Percentiles rank a stretch among this genome's conserved stretches.
These are phyloP conservation scores for Ceratocystis alfenasii DNA, from an alignment of 2,329 filamentous ascomycete species.

Conservation along the genomic window DNA sequence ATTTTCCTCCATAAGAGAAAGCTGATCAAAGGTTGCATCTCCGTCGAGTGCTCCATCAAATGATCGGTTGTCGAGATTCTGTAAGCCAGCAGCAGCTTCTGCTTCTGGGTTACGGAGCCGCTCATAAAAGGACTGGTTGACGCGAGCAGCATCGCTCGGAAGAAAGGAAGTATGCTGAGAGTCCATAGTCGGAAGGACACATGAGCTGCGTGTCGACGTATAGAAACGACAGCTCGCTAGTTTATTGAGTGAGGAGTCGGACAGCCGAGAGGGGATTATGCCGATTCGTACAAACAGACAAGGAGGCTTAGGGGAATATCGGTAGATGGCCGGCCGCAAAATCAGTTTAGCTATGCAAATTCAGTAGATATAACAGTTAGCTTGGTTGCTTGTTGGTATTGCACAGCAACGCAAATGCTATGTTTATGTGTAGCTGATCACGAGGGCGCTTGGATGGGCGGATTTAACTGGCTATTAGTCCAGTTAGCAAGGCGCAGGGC, in stretches of 20 bases:
- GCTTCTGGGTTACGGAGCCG: constrained; percentile 31
- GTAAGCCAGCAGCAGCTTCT: background rate
- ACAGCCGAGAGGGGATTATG: no score
- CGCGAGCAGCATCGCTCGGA: constrained; percentile 30
- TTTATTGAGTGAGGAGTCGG: background rate
- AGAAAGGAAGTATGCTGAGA: constrained; percentile 37
- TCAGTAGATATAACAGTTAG: no score
- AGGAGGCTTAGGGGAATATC: no score
- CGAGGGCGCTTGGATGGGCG: background rate
- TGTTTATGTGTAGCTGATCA: background rate
- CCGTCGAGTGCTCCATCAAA: constrained; percentile 30
- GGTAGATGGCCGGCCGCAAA: no score
- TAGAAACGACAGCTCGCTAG: background rate
- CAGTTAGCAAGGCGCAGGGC: background rate
- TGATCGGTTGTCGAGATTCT: constrained; percentile 27
- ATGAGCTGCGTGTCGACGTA: background rate
- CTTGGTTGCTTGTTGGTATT: background rate
- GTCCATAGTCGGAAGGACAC: background rate
- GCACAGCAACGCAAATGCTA: background rate
- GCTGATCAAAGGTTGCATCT: constrained; percentile 38
- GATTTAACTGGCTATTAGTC: background rate
- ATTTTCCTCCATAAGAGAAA: constrained; percentile 37
- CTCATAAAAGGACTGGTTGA: constrained; percentile 39
- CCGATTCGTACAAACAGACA: no score
- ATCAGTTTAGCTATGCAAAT: no score